Evolutionary conservation across 768 basidiomycete genomes (phyloP).

Genomic region (Boletus rubroflammeus): DNA sequence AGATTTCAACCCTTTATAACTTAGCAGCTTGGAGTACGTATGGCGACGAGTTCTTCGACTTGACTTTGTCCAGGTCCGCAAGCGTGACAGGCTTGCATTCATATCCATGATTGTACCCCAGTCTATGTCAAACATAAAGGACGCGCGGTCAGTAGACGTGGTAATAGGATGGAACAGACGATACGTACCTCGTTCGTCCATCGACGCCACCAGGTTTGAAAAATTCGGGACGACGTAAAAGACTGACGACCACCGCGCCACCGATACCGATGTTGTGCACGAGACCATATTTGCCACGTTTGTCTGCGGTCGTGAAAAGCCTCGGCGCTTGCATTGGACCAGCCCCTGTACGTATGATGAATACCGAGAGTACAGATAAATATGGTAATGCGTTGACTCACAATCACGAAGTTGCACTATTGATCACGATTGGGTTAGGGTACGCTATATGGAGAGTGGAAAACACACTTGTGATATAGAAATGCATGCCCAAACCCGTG

Average conservation of each 20-base stretch:
- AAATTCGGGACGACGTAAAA: conserved; percentile 76
- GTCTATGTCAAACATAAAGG: conserved; percentile 33
- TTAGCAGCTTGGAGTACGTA: conserved; percentile 39
- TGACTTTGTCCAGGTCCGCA: conserved; percentile 71
- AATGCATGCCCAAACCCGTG: conserved; percentile 83
- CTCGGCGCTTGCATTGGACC: conserved; percentile 81
- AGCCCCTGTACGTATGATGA: conserved; percentile 49
- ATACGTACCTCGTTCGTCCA: conserved; percentile 56
- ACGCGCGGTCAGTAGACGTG: neutral
- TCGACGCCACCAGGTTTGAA: conserved; percentile 63
- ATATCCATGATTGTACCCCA: conserved; percentile 80
- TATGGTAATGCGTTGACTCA: conserved; percentile 23
- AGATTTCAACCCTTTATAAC: conserved; percentile 29
- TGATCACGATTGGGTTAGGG: neutral
- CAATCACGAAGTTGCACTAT: conserved; percentile 75
- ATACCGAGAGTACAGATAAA: neutral
- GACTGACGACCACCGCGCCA: conserved; percentile 72
- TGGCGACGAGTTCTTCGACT: conserved; percentile 57
- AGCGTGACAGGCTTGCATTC: conserved; percentile 60
- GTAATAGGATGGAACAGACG: neutral
- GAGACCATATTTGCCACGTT: conserved; percentile 73
- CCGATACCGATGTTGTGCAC: conserved; percentile 85
- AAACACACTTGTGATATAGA: conserved; percentile 71
- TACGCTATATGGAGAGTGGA: neutral
- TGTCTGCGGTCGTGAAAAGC: conserved; percentile 57